These are phyloP conservation scores for Nematodospora valgi DNA, from an alignment of 805 yeast genomes.

Conservation along the genomic window DNA sequence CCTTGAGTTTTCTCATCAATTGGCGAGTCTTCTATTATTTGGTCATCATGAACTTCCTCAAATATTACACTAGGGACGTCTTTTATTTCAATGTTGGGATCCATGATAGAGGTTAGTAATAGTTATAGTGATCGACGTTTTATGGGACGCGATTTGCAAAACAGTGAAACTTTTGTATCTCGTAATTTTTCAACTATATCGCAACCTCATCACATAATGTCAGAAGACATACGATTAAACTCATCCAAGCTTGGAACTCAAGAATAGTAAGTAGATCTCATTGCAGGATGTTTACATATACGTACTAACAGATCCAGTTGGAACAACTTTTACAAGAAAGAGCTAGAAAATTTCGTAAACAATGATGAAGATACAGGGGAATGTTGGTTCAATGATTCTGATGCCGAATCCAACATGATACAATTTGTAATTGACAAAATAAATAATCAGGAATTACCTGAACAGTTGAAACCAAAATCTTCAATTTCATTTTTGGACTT, in stretches of 20 bases:
- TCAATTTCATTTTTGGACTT: conserved; percentile 60
- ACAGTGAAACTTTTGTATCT: no score
- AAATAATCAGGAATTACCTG: conserved; percentile 24
- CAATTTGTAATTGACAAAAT: conserved; percentile 58
- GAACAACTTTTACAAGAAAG: conserved; percentile 82
- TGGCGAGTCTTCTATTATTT: conserved; percentile 5
- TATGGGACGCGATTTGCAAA: no score
- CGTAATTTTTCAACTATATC: no score
- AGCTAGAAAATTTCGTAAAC: conserved; percentile 63
- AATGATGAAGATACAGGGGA: conserved; percentile 90
- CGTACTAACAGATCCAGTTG: conserved; percentile 44
- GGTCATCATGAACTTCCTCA: no score
- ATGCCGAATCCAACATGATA: conserved; percentile 84
- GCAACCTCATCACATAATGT: no score
- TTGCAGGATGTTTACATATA: background rate
- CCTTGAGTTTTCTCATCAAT: conserved; percentile 31
- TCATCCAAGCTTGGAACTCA: conserved; percentile 84
- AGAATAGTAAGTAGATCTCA: conserved; percentile 54
- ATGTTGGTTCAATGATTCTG: conserved; percentile 94
- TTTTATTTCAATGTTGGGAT: no score
- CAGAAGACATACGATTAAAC: conserved; percentile 55
- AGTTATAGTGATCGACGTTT: no score
- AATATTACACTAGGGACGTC: no score
- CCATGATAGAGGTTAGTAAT: no score
- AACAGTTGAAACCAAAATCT: conserved; percentile 13